These are phyloP conservation scores for Suillus placidus DNA, from an alignment of 768 basidiomycete species.

Conservation along the genomic window DNA sequence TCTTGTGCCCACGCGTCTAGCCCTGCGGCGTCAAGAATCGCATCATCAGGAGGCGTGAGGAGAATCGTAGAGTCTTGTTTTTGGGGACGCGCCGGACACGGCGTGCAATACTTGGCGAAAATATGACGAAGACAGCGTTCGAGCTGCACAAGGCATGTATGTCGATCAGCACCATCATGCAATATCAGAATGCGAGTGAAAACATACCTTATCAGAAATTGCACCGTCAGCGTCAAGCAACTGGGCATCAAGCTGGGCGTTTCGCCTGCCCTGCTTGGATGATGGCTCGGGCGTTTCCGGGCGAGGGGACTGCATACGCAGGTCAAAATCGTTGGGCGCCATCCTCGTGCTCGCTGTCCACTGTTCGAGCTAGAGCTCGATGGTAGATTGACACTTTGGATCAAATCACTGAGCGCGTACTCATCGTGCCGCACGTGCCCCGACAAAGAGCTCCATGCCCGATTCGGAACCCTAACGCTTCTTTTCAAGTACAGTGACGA, in stretches of 20 bases:
- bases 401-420: constrained; percentile 22
- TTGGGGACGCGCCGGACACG: constrained; percentile 28
- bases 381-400: neutral
- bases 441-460: neutral
- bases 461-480: constrained; percentile 6
- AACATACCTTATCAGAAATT: constrained; percentile 61
- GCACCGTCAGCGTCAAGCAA: constrained; percentile 73
- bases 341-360: constrained; percentile 4
- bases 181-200: neutral
- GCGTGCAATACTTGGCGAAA: constrained; percentile 77
- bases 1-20: constrained; percentile 78
- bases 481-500: constrained; percentile 17
- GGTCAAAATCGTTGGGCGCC: constrained; percentile 12
- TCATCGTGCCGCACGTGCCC: constrained; percentile 24
- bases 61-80: constrained; percentile 34
- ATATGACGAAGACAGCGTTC: constrained; percentile 74
- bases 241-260: constrained; percentile 49
- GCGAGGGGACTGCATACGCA: constrained; percentile 48
- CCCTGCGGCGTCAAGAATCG: constrained; percentile 60
- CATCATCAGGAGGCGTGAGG: constrained; percentile 50
- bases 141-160: constrained; percentile 44
- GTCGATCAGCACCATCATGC: neutral
- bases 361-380: constrained; percentile 8
- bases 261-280: constrained; percentile 60
- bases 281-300: constrained; percentile 66